Evolutionary conservation across 306 rosid genomes (phyloP), one percentile per base, ranked within the genome.

Genomic region (Medicago ruthenica): DNA sequence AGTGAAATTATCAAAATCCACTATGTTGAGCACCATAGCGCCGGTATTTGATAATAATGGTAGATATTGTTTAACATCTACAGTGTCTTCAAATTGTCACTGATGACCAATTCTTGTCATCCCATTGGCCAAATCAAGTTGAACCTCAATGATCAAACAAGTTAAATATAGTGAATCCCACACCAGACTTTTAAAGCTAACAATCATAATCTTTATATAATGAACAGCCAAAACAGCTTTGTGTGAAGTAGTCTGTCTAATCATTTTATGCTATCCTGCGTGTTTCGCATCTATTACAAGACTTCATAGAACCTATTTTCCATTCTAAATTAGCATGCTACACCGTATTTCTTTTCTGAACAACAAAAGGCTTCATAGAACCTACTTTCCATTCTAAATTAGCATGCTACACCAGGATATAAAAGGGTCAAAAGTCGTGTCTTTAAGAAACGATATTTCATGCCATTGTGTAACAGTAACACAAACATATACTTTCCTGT

Each of bases 131-230:
- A 67, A 12, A 71, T 59, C 73, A 75, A 51, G 76, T 60, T 37
- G 45, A 76, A 64, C 39, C 75, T 71, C 62, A 45, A 31, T 31
- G 45, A 61, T 51, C 73, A 63, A 39, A 74, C 54, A n/a, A 31
- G 34, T 34, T 76, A 77, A 78, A 51, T 73, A 60, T 58, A 2
- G 20, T 27, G 20, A 59, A 50, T 27, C 7, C 67, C 39, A 18
- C 58, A 60, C 73, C 41, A 27, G 80, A 71, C 67, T 67, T 76
- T 5, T 24, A 24, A 72, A 66, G 60, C 59, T 41, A 64, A 64
- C 57, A 60, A 42, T 55, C 44, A 55, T 36, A 36, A 39, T 39
- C 53, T 44, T 67, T 12, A 14, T 16, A 82, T 53, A 73, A 60
- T 55, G 59, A 74, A 68, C 40, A 68, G 42, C 21, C 57, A 74